phyloP scores from a whole-genome alignment of 306 rosid genomes.

The Cyclanthera cordifolia region DNA sequence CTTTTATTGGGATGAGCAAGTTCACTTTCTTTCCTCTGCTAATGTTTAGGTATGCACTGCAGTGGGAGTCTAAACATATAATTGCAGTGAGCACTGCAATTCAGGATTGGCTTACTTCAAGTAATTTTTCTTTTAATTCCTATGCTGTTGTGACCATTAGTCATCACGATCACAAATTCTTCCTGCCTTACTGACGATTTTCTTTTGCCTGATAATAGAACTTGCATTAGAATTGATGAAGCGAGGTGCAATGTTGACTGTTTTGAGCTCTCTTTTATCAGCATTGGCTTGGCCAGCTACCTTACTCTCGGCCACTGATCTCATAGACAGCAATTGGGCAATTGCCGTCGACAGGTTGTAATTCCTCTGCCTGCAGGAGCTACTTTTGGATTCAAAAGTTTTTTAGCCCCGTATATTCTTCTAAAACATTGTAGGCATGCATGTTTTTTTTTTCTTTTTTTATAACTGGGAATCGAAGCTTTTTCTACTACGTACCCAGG shows the following conservation, averaged over 20 bases:
- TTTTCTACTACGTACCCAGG: too few species aligned
- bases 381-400: not conserved
- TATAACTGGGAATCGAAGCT: too few species aligned
- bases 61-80: slow-evolving; percentile 40
- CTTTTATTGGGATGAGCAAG: slow-evolving; percentile 10
- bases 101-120: slow-evolving; percentile 50
- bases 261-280: slow-evolving; percentile 26
- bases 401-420: not conserved
- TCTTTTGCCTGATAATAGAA: slow-evolving; percentile 17
- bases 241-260: slow-evolving; percentile 51
- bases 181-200: slow-evolving; percentile 6
- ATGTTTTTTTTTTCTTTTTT: too few species aligned
- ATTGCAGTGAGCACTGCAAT: slow-evolving; percentile 49
- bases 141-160: slow-evolving; percentile 12
- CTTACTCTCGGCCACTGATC: slow-evolving; percentile 31
- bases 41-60: slow-evolving; percentile 38
- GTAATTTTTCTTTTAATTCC: slow-evolving; percentile 23
- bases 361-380: slow-evolving; percentile 3
- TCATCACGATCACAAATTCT: slow-evolving; percentile 5
- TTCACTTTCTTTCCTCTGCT: slow-evolving; percentile 16
- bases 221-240: slow-evolving; percentile 39
- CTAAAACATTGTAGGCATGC: not conserved
- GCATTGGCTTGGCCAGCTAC: slow-evolving; percentile 47
- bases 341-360: slow-evolving; percentile 37
- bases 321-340: slow-evolving; percentile 44